phyloP scores from a whole-genome alignment of 495 filamentous ascomycete genomes.

The Ascodesmis nigricans region DNA sequence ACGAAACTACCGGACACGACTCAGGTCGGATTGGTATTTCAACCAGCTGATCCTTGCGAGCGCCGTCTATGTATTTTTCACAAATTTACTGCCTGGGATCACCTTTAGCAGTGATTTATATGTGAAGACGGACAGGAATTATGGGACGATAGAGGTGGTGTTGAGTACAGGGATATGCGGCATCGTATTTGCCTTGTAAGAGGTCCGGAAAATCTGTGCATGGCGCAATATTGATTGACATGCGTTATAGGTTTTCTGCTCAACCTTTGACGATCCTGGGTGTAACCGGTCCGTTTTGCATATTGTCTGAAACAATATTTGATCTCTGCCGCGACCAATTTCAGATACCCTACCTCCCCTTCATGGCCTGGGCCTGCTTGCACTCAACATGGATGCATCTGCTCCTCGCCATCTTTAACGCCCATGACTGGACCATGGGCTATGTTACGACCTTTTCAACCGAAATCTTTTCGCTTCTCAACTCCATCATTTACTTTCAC shows the following conservation, averaged over 20 bases:
- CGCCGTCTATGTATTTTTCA: conserved; percentile 56
- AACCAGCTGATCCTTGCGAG: conserved; percentile 50
- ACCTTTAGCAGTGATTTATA: conserved; percentile 53
- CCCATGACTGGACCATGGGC: conserved; percentile 56
- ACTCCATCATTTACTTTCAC: conserved; percentile 55
- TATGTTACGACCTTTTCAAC: conserved; percentile 53
- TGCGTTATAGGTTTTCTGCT: conserved; percentile 33
- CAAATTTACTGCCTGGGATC: conserved; percentile 49
- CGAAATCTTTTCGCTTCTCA: conserved; percentile 49
- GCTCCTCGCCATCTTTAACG: conserved; percentile 46
- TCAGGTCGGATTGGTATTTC: conserved; percentile 47
- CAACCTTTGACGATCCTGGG: conserved; percentile 54
- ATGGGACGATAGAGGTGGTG: conserved; percentile 51
- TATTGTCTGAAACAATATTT: conserved; percentile 50
- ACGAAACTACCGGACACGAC: conserved; percentile 29
- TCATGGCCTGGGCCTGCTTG: conserved; percentile 57
- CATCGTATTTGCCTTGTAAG: conserved; percentile 41
- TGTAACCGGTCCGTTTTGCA: conserved; percentile 52
- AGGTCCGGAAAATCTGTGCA: background rate
- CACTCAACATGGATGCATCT: conserved; percentile 51
- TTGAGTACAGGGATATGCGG: conserved; percentile 50
- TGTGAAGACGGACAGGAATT: conserved; percentile 40
- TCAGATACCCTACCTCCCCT: conserved; percentile 43
- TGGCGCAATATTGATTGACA: conserved; percentile 11
- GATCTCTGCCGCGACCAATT: conserved; percentile 35